Base-by-base conservation (phyloP, 306 rosid genomes). In the Lathyrus tuberosus region DNA sequence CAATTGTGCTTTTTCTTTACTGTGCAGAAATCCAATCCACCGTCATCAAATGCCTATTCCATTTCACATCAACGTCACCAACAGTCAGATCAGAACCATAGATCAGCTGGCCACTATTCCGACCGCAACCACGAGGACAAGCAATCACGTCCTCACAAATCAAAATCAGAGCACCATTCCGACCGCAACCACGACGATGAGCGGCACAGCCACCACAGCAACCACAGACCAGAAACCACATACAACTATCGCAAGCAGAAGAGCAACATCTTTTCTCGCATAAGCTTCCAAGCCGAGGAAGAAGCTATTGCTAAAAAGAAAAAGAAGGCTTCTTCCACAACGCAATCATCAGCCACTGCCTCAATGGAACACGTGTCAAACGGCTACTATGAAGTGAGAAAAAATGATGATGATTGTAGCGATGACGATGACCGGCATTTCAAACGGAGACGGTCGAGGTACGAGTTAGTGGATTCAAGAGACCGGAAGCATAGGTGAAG, bases 391-490 rank as follows among this genome's bases (percentile, higher is more conserved):
- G 40, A 57, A 28, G 41, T 14, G 63, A 57, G 62, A 28, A 28
- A 28, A 14, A 28, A 5, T 3, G 38, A 14, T 1, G 11, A 28
- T 12, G 41, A 57, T n/a, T 13, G 18, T 28, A 28, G 41, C 20
- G 63, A 57, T 2, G 63, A 57, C 3, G 63, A 57, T 30, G 63
- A 57, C 2, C 41, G 63, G 2, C 63, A 57, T 57, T 57, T 57
- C 41, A 57, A 57, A 57, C 8, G 63, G 11, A 57, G 41, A 30
- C 18, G 62, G 40, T 14, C 41, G 6, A 57, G 62, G 12, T 57
- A 57, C 31, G 62, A 57, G 41, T 28, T 17, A 2, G 62, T 57
- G 3, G 62, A 57, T 28, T 14, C 12, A 0, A 57, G 41, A 57
- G 62, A 57, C 1, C n/a, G 62, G 62, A 56, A 26, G 40, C 62